Base-by-base conservation (phyloP, 2,329 filamentous ascomycete species). In the Botrytis paeoniae region DNA sequence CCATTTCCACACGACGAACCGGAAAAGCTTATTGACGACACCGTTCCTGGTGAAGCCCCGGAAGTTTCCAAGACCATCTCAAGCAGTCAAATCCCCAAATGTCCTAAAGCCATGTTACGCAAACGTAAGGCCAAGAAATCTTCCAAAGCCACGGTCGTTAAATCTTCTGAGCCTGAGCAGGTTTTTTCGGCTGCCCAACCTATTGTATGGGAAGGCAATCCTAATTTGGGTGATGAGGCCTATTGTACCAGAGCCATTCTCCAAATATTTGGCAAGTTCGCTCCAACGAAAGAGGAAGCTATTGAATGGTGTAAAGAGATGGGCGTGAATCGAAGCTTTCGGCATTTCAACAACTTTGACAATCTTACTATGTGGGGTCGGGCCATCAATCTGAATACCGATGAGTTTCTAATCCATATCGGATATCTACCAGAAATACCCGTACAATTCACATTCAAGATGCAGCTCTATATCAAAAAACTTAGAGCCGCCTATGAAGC, bases 241-340 rank as follows among this genome's bases (percentile, higher is more conserved):
- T 71, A n/a, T 18, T 25, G 35, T 16, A 22, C 12, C n/a, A 43
- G 54, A n/a, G 18, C 32, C 32, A 9, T 65, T 35, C 48, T 35
- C n/a, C 8, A 45, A 29, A 65, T 41, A 32, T 71, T 71, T n/a
- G 69, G 69, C 39, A 35, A 37, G 25, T 20, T 14, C 10, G 20
- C 6, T 22, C 69, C 69, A 9, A 54, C 59, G 6, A 65, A 32
- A 20, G n/a, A 71, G 20, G 41, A 65, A 43, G 35, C 35, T 25
- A 41, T 32, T 9, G 37, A 48, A 51, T 71, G 69, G 69, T 64
- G 32, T 43, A n/a, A 37, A 7, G 43, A 71, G 32, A 71, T 71
- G 69, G 32, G 29, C n/a, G 29, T 20, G 14, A 41, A 57, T 51
- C 43, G 69, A 18, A 54, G 65, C 39, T 65, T 71, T 12, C 41